Evolutionary conservation across 129 eudicot species (phyloP), one percentile per base, ranked within the genome.

Genomic region (Scalesia atractyloides): DNA sequence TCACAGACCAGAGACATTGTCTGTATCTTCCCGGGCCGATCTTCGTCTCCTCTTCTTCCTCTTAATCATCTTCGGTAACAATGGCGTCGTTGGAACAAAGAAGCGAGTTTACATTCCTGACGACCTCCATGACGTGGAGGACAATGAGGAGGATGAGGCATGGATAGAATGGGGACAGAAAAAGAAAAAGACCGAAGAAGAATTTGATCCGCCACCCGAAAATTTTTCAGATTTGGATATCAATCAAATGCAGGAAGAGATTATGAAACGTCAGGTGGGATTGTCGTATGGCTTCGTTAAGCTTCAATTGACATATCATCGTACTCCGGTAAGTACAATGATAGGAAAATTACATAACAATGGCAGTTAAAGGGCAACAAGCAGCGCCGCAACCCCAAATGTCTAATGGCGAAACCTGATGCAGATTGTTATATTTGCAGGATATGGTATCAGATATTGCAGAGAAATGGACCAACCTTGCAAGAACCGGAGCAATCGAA

Each of bases 91-190:
- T 2, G 91, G 80, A 6, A 80, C 75, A 18, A 75, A 86, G 82
- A 69, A 80, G 47, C 80, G 79, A 37, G 76, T 90, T 64, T 93
- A 84, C 77, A 81, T 94, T 8, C 64, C 97, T 17, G 86, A 94
- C 77, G 99, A 94, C 13, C 96, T 94, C 34, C 85, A 90, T 56
- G 94, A 94, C 84, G 96, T 90, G 24, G 82, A 86, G 16, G 97
- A 94, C 79, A 87, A 94, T 62, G 99, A 94, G 74, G 99, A 94
- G 79, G 99, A 90, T 20, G 94, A 90, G 1, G 86, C 80, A 5
- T 90, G 96, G 97, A 87, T 52, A 54, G 79, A 89, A 75, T 93
- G 98, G 98, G 98, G 97, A 73, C 81, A 77, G 83, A 86, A 80
- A 63, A 84, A 84, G 80, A 49, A 78, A 14, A 51, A 53, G 33